Base-by-base conservation (phyloP, 2,329 filamentous ascomycete genomes). In the Lasiodiplodia theobromae region DNA sequence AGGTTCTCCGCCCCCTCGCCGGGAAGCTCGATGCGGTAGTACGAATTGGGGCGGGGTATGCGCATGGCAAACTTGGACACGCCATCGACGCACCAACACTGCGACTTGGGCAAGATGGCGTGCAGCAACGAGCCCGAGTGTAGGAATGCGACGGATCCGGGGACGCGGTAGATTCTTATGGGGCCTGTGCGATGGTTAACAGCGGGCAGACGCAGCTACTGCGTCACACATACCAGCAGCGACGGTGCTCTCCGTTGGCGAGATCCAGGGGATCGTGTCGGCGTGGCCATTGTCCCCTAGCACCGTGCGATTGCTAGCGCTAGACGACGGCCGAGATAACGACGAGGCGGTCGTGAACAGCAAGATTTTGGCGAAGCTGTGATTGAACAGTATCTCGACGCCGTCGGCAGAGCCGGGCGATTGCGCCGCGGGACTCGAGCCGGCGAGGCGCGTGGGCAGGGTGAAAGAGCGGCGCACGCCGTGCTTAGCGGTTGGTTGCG, bases 21-120 rank as follows among this genome's bases (percentile, higher is more conserved):
- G 0, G 93, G 92, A 6, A 97, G 82, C 76, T 97, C 94, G 74
- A 97, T 96, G 71, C 94, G 89, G 86, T 96, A 97, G 78, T 96
- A 97, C 53, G 91, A 91, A 37, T 94, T 91, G 54, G 91, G 88
- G 25, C 93, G 86, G 52, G 68, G 63, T 71, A 96, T 93, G 72
- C 94, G 91, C 69, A 97, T 82, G n/a, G 97, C 91, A 73, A 97
- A 97, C 73, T 90, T 93, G 51, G 91, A 91, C 68, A 90, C 87
- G 68, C 93, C 91, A 77, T 96, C 92, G 38, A 97, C 91, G 77
- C 92, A 96, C 94, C 94, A 97, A 77, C 92, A 96, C 79, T 97
- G 94, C 69, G 93, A 96, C 78, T 93, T 93, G 28, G 92, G 93
- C 65, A 97, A 82, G 71, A 97, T 96, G 12, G 94, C 92, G 74